A percentile compares a stretch with the other conserved stretches of the same genome.
These are phyloP conservation scores for Mimosa pudica DNA, from an alignment of 306 rosid species.

Conservation along the genomic window DNA sequence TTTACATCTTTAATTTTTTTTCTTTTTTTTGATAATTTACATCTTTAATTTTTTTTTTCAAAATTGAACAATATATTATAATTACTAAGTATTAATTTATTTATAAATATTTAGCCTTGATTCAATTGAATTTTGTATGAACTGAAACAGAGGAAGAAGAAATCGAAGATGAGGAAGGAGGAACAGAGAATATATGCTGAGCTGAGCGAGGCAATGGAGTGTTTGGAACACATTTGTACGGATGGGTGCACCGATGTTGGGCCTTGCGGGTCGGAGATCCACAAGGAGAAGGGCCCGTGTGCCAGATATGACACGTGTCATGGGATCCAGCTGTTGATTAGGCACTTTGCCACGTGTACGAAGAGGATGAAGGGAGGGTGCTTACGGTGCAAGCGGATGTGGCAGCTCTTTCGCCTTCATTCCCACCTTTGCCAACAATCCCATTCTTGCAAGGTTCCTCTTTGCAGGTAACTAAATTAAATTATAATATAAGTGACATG, in stretches of 20 bases:
- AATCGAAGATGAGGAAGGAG: conserved; percentile 52
- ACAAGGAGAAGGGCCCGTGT: conserved; percentile 59
- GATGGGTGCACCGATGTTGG: conserved; percentile 88
- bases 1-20: too few species aligned
- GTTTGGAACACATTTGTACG: conserved; percentile 85
- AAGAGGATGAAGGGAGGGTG: conserved; percentile 63
- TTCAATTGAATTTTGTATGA: background rate
- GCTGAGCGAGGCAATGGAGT: conserved; percentile 95
- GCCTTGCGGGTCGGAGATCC: conserved; percentile 57
- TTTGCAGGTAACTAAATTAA: conserved; percentile 66
- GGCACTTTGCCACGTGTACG: conserved; percentile 72
- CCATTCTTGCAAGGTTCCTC: conserved; percentile 89
- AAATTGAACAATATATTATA: too few species aligned
- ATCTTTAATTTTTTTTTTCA: too few species aligned
- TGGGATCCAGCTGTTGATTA: conserved; percentile 69
- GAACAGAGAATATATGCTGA: conserved; percentile 60
- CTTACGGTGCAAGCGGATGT: conserved; percentile 85
- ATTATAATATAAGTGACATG: too few species aligned
- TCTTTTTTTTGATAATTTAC: too few species aligned
- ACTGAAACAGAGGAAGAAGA: conserved; percentile 69
- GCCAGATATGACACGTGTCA: conserved; percentile 67
- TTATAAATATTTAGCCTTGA: background rate
- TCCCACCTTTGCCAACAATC: conserved; percentile 66
- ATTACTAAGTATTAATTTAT: too few species aligned
- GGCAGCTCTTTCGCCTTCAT: conserved; percentile 89